phyloP scores from a whole-genome alignment of 179 eudicot genomes.

The Beta lomatogona region DNA sequence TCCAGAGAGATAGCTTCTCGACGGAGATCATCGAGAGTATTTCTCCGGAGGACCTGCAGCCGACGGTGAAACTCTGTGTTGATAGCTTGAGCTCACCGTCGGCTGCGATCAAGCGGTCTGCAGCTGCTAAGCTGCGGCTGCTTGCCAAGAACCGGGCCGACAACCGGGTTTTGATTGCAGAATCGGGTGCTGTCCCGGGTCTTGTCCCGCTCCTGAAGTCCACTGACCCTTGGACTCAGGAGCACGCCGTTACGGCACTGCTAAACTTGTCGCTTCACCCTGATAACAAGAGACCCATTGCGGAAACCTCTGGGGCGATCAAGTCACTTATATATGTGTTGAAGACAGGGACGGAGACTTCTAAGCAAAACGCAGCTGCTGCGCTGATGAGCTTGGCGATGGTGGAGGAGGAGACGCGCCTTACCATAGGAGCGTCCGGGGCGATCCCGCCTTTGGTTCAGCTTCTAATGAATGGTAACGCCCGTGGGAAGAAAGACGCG shows the following conservation, averaged over 20 bases:
- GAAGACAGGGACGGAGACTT: slow-evolving; percentile 76
- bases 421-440: slow-evolving; percentile 82
- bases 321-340: slow-evolving; percentile 70
- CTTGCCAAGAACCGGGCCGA: slow-evolving; percentile 87
- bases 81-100: slow-evolving; percentile 66
- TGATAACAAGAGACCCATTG: slow-evolving; percentile 49
- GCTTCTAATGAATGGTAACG: slow-evolving; percentile 54
- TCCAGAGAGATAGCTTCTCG: slow-evolving; percentile 66
- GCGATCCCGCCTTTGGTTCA: slow-evolving; percentile 82
- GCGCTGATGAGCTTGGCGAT: slow-evolving; percentile 72
- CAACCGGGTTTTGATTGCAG: slow-evolving; percentile 77
- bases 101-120: slow-evolving; percentile 62
- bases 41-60: slow-evolving; percentile 79
- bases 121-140: slow-evolving; percentile 72
- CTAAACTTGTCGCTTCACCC: slow-evolving; percentile 67
- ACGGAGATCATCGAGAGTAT: slow-evolving; percentile 87
- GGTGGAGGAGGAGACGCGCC: slow-evolving; percentile 74
- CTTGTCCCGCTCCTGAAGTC: slow-evolving; percentile 62
- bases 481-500: slow-evolving; percentile 86
- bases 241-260: slow-evolving; percentile 89
- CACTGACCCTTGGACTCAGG: slow-evolving; percentile 79
- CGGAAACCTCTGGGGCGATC: slow-evolving; percentile 49
- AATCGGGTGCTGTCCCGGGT: slow-evolving; percentile 80
- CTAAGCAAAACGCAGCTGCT: slow-evolving; percentile 90
- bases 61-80: slow-evolving; percentile 85